Base-by-base conservation (phyloP, 2,329 filamentous ascomycete species). In the Helotiales sp. region DNA sequence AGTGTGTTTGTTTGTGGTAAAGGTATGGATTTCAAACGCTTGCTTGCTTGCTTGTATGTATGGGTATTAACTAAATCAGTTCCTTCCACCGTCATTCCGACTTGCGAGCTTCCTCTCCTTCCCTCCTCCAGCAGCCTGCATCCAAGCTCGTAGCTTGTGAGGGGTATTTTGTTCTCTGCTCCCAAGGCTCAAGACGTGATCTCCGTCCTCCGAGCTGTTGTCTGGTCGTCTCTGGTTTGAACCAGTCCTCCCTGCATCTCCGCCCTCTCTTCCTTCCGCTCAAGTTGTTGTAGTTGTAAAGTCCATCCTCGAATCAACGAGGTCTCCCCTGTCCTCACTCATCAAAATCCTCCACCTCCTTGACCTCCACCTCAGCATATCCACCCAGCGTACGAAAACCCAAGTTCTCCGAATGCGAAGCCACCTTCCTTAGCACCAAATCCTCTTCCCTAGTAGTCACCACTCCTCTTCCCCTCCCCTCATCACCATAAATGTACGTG, bases 321-420 rank as follows among this genome's bases (percentile, higher is more conserved):
- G 30, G 30, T 37, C 20, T 10, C 26, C 30, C 7, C 11, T 37
- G 5, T 6, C 50, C 2, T 37, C 52, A 57, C 30, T 57, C 61
- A 22, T 67, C 65, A 20, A 60, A 34, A 30, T 57, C 40, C 34
- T 57, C 65, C 45, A 49, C 20, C 65, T 67, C 65, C n/a, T 26
- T 47, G 11, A 67, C 54, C 34, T 67, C 59, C 13, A 63, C 65
- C 32, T 54, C 60, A 3, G 37, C 45, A 63, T 58, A 54, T 17
- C 22, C 32, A 4, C 43, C 54, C 28, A 52, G 2, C 3, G 22
- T 11, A 24, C 22, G 20, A 20, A 30, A 37, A 17, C 17, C 10
- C 34, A 20, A 15, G 15, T 22, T 8, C 15, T 30, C 28, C 17
- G 55, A 50, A 28, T 49, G 63, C 30, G 63, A 65, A 26, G 26